Conservation (phyloP, 208 protist genomes). For the Acanthamoeba lenticulata region DNA sequence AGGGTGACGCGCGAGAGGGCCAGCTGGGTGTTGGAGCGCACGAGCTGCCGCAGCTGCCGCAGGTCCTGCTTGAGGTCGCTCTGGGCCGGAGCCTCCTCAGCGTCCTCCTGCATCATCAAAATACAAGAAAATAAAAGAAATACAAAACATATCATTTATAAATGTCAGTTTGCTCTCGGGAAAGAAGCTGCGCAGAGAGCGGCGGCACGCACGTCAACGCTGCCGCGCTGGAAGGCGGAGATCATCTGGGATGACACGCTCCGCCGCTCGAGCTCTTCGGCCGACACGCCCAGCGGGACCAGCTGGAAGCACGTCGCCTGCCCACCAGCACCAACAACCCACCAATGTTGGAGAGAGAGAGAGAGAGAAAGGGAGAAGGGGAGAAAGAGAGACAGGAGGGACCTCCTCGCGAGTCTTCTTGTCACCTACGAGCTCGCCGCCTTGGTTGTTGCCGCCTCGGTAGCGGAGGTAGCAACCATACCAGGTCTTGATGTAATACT, state of each 20-base stretch:
- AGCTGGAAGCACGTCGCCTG: conserved; percentile 60
- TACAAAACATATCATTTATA: no score
- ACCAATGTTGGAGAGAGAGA: no score
- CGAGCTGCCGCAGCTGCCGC: conserved; percentile 4
- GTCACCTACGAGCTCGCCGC: conserved; percentile 29
- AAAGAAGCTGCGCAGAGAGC: neutral
- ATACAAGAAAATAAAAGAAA: no score
- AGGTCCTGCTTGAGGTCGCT: neutral
- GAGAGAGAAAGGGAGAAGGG: neutral
- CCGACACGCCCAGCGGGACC: conserved; percentile 33
- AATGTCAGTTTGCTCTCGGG: no score
- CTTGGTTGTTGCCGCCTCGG: neutral
- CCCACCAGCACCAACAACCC: neutral
- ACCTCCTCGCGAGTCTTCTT: conserved; percentile 35
- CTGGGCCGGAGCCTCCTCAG: neutral
- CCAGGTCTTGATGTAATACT: conserved; percentile 65
- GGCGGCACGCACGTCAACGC: neutral
- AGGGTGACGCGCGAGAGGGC: neutral
- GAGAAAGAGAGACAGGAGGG: neutral
- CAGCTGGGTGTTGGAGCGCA: conserved; percentile 8
- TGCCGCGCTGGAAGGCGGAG: conserved; percentile 5
- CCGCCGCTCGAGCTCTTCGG: conserved; percentile 26
- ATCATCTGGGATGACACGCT: conserved; percentile 48
- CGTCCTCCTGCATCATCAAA: neutral
- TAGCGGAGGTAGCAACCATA: conserved; percentile 48